Evolutionary conservation across 2,329 filamentous ascomycete species (phyloP).

Genomic region (Aspergillus candidus): DNA sequence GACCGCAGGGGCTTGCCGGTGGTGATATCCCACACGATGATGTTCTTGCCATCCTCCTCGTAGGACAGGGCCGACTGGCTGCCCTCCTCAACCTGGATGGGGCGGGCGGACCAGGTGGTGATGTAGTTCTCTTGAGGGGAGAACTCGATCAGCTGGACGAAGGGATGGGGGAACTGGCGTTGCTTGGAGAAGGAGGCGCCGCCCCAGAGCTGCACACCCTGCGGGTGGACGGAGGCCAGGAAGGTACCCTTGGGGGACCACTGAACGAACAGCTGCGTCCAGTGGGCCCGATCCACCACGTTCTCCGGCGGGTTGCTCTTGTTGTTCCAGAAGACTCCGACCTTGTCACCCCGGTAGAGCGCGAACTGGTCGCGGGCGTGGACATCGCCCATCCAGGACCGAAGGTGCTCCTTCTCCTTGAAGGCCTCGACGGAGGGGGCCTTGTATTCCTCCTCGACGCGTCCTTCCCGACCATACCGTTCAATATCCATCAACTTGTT

Average conservation of each 20-base stretch:
- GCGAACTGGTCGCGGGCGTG: constrained; percentile 92
- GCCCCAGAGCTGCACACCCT: constrained; percentile 97
- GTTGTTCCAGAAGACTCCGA: constrained; percentile 98
- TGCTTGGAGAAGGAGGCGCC: constrained; percentile 83
- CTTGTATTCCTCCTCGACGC: constrained; percentile 84
- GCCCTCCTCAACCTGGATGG: constrained; percentile 85
- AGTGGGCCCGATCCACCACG: constrained; percentile 86
- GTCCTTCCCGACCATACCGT: constrained; percentile 87
- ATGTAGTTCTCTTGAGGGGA: constrained; percentile 89
- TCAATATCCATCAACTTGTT: constrained; percentile 99
- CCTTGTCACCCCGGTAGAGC: constrained; percentile 85
- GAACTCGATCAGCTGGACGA: constrained; percentile 93
- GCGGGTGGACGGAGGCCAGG: constrained; percentile 87
- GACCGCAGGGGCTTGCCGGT: constrained; percentile 86
- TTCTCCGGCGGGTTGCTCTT: constrained; percentile 84
- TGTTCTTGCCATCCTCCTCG: constrained; percentile 98
- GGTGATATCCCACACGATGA: constrained; percentile 95
- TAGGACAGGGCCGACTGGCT: constrained; percentile 69
- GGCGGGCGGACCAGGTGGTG: constrained; percentile 92
- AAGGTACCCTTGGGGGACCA: constrained; percentile 96
- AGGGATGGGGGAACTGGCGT: constrained; percentile 89
- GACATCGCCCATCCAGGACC: constrained; percentile 85
- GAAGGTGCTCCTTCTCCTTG: constrained; percentile 84
- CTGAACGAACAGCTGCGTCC: constrained; percentile 97
- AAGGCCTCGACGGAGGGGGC: constrained; percentile 78